Evolutionary conservation across 768 basidiomycete genomes (phyloP).

Genomic region (Mycena vulgaris): DNA sequence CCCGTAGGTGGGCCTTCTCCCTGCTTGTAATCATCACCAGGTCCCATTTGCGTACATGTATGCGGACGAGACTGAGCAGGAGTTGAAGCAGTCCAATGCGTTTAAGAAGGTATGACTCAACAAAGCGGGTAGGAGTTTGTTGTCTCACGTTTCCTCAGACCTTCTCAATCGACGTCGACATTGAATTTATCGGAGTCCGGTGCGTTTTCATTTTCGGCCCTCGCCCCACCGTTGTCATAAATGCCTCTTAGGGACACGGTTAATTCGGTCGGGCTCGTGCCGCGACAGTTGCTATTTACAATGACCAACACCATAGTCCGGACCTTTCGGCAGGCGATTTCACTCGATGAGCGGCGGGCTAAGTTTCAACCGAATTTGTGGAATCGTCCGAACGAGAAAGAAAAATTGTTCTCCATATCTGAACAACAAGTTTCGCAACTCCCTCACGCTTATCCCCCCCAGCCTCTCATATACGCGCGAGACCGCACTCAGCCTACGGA

Average conservation of each 20-base stretch:
- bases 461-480: slow-evolving; percentile 47
- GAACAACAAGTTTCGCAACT: slow-evolving; percentile 30
- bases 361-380: slow-evolving; percentile 64
- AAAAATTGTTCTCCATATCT: slow-evolving; percentile 46
- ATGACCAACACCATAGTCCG: slow-evolving; percentile 60
- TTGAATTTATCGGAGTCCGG: too few species aligned
- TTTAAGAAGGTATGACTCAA: slow-evolving; percentile 54
- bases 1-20: slow-evolving; percentile 66
- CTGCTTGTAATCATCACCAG: slow-evolving; percentile 58
- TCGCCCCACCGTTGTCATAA: too few species aligned
- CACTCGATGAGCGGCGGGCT: slow-evolving; percentile 68
- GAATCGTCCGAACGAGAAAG: slow-evolving; percentile 49
- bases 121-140: too few species aligned
- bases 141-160: too few species aligned
- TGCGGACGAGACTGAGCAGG: slow-evolving; percentile 48
- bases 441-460: too few species aligned
- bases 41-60: slow-evolving; percentile 21
- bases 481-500: slow-evolving; percentile 46
- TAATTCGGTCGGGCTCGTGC: slow-evolving; percentile 65
- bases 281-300: slow-evolving; percentile 62
- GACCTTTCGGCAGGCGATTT: slow-evolving; percentile 67
- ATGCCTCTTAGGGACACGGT: slow-evolving; percentile 66
- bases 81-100: slow-evolving; percentile 58
- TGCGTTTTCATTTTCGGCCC: too few species aligned
- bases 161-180: too few species aligned